These are phyloP conservation scores for Brettanomyces anomalus DNA, from an alignment of 805 yeast species.

Conservation along the genomic window DNA sequence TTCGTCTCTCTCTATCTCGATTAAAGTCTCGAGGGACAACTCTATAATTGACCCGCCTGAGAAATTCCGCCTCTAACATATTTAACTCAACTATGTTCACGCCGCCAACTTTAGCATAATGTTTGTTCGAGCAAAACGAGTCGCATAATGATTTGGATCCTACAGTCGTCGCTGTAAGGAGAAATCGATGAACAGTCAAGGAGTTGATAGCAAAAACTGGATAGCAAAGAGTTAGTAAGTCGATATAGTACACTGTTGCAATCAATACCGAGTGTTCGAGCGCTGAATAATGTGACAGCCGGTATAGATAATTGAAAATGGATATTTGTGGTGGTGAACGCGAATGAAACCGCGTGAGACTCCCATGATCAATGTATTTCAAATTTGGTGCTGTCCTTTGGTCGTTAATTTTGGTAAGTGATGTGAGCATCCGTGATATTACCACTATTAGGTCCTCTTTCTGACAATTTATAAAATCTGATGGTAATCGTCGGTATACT, in stretches of 20 bases:
- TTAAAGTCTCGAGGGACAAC: conserved; percentile 50
- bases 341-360: conserved; percentile 85
- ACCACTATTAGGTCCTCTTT: conserved; percentile 61
- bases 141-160: conserved; percentile 91
- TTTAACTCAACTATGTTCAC: conserved; percentile 76
- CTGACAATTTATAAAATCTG: conserved; percentile 54
- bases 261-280: conserved; percentile 77
- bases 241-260: conserved; percentile 84
- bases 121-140: conserved; percentile 85
- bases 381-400: conserved; percentile 21
- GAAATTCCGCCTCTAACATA: conserved; percentile 79
- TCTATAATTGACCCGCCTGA: conserved; percentile 70
- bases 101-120: conserved; percentile 95
- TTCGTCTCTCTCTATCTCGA: conserved; percentile 22
- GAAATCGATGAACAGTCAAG: conserved; percentile 85
- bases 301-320: conserved; percentile 61
- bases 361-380: conserved; percentile 25
- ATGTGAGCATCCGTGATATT: conserved; percentile 71
- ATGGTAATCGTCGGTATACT: conserved; percentile 28
- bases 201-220: conserved; percentile 79
- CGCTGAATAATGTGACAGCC: conserved; percentile 77
- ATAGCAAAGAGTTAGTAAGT: conserved; percentile 68
- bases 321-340: conserved; percentile 87
- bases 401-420: conserved; percentile 72
- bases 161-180: conserved; percentile 82